Percentiles rank a stretch among this genome's conserved stretches.
phyloP scores from a whole-genome alignment of 768 basidiomycete genomes.

The Guyanaporus albipodus region DNA sequence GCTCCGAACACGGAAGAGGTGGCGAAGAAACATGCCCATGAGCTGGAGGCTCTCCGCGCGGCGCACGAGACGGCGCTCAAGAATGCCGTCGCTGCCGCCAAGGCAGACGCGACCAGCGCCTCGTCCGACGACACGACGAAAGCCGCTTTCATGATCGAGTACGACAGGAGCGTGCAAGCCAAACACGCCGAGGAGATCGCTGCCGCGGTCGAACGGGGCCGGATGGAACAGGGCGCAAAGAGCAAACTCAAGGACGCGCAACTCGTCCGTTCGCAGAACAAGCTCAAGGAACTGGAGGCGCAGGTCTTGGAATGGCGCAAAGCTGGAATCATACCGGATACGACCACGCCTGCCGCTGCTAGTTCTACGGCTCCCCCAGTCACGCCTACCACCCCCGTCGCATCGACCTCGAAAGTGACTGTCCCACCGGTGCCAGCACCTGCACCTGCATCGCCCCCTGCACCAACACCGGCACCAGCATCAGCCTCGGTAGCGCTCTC shows the following conservation, averaged over 20 bases:
- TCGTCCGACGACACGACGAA: conserved; percentile 35
- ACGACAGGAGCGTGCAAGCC: conserved; percentile 44
- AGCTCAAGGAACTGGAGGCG: conserved; percentile 65
- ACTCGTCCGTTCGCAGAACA: conserved; percentile 54
- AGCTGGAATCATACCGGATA: conserved; percentile 43
- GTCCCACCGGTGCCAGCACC: conserved; percentile 8
- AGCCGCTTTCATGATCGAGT: conserved; percentile 47
- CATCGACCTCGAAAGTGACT: conserved; percentile 25
- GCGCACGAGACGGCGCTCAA: conserved; percentile 53
- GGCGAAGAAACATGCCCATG: conserved; percentile 53
- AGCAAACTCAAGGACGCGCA: conserved; percentile 68
- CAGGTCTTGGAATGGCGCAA: conserved; percentile 57
- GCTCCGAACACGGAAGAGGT: conserved; percentile 36
- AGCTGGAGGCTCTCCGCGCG: conserved; percentile 52
- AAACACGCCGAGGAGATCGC: conserved; percentile 54
- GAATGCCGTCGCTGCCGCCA: conserved; percentile 39
- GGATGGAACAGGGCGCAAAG: conserved; percentile 59
- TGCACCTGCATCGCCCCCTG: background rate
- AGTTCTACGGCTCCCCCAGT: conserved; percentile 16
- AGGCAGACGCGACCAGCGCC: conserved; percentile 28
- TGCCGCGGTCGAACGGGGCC: conserved; percentile 64
- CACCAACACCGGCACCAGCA: background rate
- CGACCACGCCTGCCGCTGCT: conserved; percentile 24
- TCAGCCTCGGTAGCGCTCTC: conserved; percentile 18
- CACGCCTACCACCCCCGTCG: conserved; percentile 27